Evolutionary conservation across 768 basidiomycete genomes (phyloP), one percentile per base, ranked within the genome.

Genomic region (Pleurotus giganteus): DNA sequence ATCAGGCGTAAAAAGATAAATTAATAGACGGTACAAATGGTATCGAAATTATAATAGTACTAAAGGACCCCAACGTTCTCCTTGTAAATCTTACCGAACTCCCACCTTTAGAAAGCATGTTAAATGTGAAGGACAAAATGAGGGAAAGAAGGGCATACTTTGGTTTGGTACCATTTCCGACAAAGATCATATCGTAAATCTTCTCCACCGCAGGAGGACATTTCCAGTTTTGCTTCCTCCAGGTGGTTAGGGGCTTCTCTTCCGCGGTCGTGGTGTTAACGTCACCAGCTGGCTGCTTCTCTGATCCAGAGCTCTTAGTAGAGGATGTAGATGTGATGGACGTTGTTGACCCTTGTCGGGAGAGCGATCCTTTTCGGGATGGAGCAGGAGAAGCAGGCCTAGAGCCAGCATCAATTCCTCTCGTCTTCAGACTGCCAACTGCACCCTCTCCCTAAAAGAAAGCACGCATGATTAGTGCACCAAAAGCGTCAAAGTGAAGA

Each of bases 101-200:
- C 49, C 49, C 49, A 51, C 21, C 49, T 51, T 7, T 4, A 41
- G 31, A 36, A 24, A 37, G 34, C 17, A 26, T n/a, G 8, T 23
- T 34, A 1, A 28, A 19, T 34, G 0, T 24, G 23, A n/a, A 28
- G 6, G 6, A 11, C n/a, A 1, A 36, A 5, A 26, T 19, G 21
- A 21, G 21, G 4, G 15, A 45, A 15, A 23, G 6, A 19, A 19
- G 8, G 17, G 37, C 49, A n/a, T 51, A 51, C 49, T 37, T 51
- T 9, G 49, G 49, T 2, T 29, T 21, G 21, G 29, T 51, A 4
- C 31, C 49, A 1, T 51, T 51, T 13, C 49, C 49, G n/a, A 51
- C 49, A 24, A 51, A 51, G 34, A 51, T 26, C 49, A 51, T 51
- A 17, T 51, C 49, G 49, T 51, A 51, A 29, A 37, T 23, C 49